Percentiles rank a stretch among this genome's conserved stretches.
phyloP scores from a whole-genome alignment of 768 basidiomycete genomes.

The Podaxis sp. region DNA sequence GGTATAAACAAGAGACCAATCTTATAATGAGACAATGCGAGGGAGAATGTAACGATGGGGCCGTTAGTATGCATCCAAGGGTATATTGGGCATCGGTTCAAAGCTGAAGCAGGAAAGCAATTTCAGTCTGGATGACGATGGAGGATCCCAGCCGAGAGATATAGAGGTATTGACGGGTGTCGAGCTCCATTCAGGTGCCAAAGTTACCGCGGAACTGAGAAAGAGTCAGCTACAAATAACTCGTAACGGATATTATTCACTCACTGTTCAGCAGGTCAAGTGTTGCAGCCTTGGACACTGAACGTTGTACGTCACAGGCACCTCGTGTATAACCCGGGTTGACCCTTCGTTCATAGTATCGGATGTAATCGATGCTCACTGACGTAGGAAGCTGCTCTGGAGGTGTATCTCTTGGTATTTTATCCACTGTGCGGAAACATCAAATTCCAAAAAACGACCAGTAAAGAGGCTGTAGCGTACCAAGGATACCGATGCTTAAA shows the following conservation, averaged over 20 bases:
- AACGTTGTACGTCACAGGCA: constrained; percentile 1
- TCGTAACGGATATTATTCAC: background rate
- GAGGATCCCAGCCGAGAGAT: background rate
- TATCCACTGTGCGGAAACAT: background rate
- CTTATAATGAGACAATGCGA: no score
- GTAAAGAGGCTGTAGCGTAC: background rate
- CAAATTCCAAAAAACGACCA: background rate
- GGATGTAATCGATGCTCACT: constrained; percentile 6
- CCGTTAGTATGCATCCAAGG: background rate
- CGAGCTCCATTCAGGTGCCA: background rate
- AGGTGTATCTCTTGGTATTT: background rate
- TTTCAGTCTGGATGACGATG: background rate
- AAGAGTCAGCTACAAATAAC: background rate
- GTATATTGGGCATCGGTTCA: background rate
- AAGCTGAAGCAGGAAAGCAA: no score
- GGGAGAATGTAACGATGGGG: no score
- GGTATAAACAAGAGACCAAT: no score
- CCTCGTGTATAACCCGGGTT: background rate
- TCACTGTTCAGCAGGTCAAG: constrained; percentile 10
- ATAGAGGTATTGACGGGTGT: background rate
- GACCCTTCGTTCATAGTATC: background rate
- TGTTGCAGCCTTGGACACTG: background rate
- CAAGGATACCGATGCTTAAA: constrained; percentile 6
- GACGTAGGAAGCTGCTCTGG: background rate
- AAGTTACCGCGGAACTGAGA: background rate